A percentile compares a stretch with the other conserved stretches of the same genome.
Conservation (phyloP, 1,284 basidiomycete genomes). For the Cutaneotrichosporon cutaneum region DNA sequence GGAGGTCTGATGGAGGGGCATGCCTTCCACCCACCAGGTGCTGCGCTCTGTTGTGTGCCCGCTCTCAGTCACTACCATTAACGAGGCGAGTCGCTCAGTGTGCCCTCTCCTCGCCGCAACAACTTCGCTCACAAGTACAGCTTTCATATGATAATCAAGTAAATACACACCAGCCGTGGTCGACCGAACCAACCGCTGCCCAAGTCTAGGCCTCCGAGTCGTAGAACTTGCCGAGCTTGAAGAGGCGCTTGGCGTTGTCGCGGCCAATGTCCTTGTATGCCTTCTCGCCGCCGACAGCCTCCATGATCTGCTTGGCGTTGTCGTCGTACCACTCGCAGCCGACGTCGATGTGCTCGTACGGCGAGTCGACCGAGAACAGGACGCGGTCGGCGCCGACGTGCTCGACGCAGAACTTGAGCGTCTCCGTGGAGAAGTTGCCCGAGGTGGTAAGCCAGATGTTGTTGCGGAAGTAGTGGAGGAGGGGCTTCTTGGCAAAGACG, state of each 20-base stretch:
- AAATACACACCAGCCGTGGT: not conserved
- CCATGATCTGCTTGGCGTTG: conserved; percentile 16
- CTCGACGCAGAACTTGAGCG: conserved; percentile 40
- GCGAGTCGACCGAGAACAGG: conserved; percentile 50
- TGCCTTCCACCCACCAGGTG: too few relatives aligned
- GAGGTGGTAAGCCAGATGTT: conserved; percentile 29
- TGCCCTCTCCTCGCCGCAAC: too few relatives aligned
- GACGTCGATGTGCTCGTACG: conserved; percentile 45
- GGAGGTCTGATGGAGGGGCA: too few relatives aligned
- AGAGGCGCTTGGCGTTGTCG: conserved; percentile 29
- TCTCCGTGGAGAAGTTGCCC: conserved; percentile 25
- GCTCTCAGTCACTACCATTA: too few relatives aligned
- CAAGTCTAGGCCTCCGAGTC: conserved; percentile 19
- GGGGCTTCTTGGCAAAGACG: conserved; percentile 34
- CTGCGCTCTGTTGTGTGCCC: too few relatives aligned
- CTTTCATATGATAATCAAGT: not conserved
- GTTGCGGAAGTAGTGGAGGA: conserved; percentile 27
- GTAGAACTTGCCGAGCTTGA: conserved; percentile 27
- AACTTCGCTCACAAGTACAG: not conserved
- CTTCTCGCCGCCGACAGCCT: conserved; percentile 24
- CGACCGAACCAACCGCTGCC: not conserved
- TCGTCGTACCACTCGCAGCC: conserved; percentile 44
- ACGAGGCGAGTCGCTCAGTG: too few relatives aligned
- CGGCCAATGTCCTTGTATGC: conserved; percentile 25
- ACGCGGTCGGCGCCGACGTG: conserved; percentile 40